phyloP scores from a whole-genome alignment of 441 rosid species.

The Hura crepitans region DNA sequence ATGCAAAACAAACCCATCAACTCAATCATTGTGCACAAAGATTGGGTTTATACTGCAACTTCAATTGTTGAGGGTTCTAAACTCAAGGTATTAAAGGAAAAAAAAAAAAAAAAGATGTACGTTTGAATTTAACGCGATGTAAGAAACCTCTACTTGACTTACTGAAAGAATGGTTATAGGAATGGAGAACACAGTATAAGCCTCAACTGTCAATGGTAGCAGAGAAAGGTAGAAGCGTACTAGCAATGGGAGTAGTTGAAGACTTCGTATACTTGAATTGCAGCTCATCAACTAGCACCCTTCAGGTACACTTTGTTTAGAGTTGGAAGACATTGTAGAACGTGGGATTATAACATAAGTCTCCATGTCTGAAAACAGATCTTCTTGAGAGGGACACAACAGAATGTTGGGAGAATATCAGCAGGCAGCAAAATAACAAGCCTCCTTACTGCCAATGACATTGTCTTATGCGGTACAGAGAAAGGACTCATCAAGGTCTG shows the following conservation, averaged over 20 bases:
- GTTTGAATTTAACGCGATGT: neutral
- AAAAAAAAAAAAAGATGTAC: slow-evolving; percentile 8
- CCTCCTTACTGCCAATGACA: slow-evolving; percentile 73
- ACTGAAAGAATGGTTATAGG: slow-evolving; percentile 41
- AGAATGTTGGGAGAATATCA: slow-evolving; percentile 83
- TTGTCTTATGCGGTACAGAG: slow-evolving; percentile 79
- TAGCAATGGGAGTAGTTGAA: slow-evolving; percentile 71
- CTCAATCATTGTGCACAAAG: slow-evolving; percentile 64
- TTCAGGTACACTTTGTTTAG: slow-evolving; percentile 80
- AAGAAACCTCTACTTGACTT: slow-evolving; percentile 13
- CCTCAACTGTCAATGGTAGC: slow-evolving; percentile 52
- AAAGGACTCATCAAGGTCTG: slow-evolving; percentile 77
- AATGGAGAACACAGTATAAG: slow-evolving; percentile 61
- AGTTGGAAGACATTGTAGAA: neutral
- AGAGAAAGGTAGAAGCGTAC: slow-evolving; percentile 47
- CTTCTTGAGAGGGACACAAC: slow-evolving; percentile 77
- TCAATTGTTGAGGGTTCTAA: slow-evolving; percentile 62
- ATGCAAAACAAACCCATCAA: slow-evolving; percentile 67
- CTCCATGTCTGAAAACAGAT: slow-evolving; percentile 39
- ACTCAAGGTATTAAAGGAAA: too few species aligned
- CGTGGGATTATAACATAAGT: too few species aligned
- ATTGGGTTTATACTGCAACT: slow-evolving; percentile 76
- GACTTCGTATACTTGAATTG: slow-evolving; percentile 79
- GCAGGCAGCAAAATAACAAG: slow-evolving; percentile 90
- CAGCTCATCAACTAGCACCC: slow-evolving; percentile 61